These are phyloP conservation scores for Edaphochlamys debaryana DNA, from an alignment of 139 green algal genomes.

Conservation along the genomic window DNA sequence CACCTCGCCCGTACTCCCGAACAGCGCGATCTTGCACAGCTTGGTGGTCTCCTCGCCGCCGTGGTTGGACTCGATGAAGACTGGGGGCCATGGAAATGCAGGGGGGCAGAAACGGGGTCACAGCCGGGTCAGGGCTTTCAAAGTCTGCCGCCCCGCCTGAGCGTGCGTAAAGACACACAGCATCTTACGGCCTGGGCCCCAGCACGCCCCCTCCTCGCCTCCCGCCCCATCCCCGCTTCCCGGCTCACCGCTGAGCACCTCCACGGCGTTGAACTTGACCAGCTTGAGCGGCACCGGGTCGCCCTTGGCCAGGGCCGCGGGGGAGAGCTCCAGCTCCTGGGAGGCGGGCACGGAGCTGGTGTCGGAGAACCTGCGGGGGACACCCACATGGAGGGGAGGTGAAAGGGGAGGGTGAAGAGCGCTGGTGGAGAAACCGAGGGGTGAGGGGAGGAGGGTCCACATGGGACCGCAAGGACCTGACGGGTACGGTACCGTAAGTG, in stretches of 20 bases:
- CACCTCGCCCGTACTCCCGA: slow-evolving; percentile 64
- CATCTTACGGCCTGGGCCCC: neutral
- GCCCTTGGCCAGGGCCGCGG: slow-evolving; percentile 61
- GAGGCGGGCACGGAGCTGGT: slow-evolving; percentile 51
- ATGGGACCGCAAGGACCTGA: too few relatives aligned
- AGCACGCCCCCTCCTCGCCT: neutral
- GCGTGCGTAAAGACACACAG: neutral
- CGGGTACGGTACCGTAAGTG: too few relatives aligned
- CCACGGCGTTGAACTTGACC: slow-evolving; percentile 85
- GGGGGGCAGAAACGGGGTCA: neutral
- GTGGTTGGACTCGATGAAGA: slow-evolving; percentile 57
- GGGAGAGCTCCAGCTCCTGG: slow-evolving; percentile 74
- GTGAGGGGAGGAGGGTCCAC: too few relatives aligned
- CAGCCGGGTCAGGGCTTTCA: neutral
- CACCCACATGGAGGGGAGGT: too few relatives aligned
- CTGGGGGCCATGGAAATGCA: too few relatives aligned
- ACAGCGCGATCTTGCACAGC: slow-evolving; percentile 73
- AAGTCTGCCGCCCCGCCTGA: too few relatives aligned
- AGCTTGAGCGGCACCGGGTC: slow-evolving; percentile 73
- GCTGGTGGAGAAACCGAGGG: too few relatives aligned
- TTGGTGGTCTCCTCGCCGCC: slow-evolving; percentile 74
- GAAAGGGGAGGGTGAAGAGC: too few relatives aligned
- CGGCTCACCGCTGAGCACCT: slow-evolving; percentile 28
- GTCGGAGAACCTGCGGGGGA: slow-evolving; percentile 56
- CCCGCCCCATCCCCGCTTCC: too few relatives aligned